Evolutionary conservation across 495 filamentous ascomycete genomes (phyloP), one percentile per base, ranked within the genome.

Genomic region (Tuber aestivum): DNA sequence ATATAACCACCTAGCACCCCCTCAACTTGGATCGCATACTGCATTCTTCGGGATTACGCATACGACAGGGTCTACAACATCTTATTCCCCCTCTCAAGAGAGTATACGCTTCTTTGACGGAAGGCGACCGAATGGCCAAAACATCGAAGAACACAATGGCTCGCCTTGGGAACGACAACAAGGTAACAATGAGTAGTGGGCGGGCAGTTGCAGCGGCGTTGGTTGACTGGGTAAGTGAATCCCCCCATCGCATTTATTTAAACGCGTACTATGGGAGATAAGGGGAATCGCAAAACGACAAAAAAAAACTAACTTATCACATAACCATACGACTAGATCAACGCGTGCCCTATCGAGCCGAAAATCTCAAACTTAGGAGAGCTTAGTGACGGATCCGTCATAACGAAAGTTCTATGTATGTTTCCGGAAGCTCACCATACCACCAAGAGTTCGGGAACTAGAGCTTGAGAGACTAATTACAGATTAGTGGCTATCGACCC

Each of bases 331-430:
- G 71, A 77, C 56, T 45, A 83, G 82, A 81, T 83, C 76, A 83
- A 83, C 79, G 73, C 82, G 76, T 83, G 80, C 74, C 81, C 82
- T 48, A 81, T 83, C 56, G 78, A 83, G 56, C 79, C 79, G 16
- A 83, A 83, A 74, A 83, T 83, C 73, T 74, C 80, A 32, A 75
- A 74, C 37, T 74, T 83, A 41, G 70, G 70, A 68, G 82, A 83
- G n/a, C 73, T 83, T 32, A 76, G 74, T 35, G 82, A 83, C 78
- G 82, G 82, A 41, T 68, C 69, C 70, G 76, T 81, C 23, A 74
- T 83, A 44, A 75, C 79, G 23, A 83, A 83, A 74, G 81, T 83
- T 35, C 77, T 83, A 20, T 44, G 82, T 83, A 81, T 48, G 82
- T 76, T 45, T 42, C 23, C 56, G 45, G 45, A 20, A 41, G 35